Base-by-base conservation (phyloP, 176 grass and related monocot species). In the Pharus latifolius region DNA sequence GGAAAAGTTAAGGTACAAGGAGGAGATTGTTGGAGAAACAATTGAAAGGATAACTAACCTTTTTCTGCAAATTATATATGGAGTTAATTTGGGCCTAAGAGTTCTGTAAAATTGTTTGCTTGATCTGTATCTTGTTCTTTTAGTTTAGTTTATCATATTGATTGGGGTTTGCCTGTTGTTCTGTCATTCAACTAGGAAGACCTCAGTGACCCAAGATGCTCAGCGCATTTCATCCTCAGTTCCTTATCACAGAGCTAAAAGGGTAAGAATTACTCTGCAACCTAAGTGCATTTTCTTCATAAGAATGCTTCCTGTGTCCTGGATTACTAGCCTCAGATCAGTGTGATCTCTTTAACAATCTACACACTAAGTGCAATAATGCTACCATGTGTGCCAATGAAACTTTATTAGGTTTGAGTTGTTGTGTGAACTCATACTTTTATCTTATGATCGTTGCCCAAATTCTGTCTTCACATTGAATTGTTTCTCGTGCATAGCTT, bases 221-320 rank as follows among this genome's bases (percentile, higher is more conserved):
- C 19, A 7, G 7, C 60, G 47, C 57, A 57, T 83, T 58, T 74
- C 83, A 64, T 83, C 64, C 3, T 83, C 88, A 0, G 83, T 59
- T 63, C 80, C 76, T 68, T 80, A 49, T 56, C 65, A 10, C 50
- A 63, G 67, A 83, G 72, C 38, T 28, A 84, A 80, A 69, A 91
- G 77, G 83, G 83, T 87, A 58, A 66, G 66, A 11, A 27, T 38
- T 38, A 0, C 10, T 14, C 1, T 5, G 3, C 20, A 23, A 19
- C 37, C 8, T 20, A 15, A 35, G 23, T 45, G 16, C 34, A 62
- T 44, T 67, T 34, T 22, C 17, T 28, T 15, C 28, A 35, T 51
- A 60, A 45, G 6, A 32, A 53, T 19, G 10, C 2, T 52, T 26
- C 31, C 26, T n/a, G 45, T 3, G 10, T 25, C 1, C 15, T 18